Conservation (phyloP, 179 eudicot species). For the Beta corolliflora region DNA sequence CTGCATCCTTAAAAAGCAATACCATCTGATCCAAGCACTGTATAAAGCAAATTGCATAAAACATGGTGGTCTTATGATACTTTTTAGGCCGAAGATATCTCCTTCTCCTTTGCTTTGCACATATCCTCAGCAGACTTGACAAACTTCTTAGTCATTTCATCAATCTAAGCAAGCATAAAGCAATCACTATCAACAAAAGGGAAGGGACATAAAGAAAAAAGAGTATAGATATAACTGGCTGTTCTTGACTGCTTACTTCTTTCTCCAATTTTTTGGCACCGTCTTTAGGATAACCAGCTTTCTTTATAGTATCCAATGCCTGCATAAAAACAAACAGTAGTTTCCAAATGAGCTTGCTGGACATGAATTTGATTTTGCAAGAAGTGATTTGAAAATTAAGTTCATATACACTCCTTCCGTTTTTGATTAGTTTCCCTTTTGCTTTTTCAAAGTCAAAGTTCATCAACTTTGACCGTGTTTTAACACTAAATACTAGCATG, state of each 20-base stretch:
- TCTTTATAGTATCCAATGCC: slow-evolving; percentile 84
- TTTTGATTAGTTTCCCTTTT: no score
- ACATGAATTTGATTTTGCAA: neutral
- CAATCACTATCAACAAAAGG: neutral
- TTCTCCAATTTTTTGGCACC: slow-evolving; percentile 82
- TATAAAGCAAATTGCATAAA: neutral
- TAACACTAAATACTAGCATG: no score
- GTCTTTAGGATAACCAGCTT: slow-evolving; percentile 76
- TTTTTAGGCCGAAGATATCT: slow-evolving; percentile 56
- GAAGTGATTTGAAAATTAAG: neutral
- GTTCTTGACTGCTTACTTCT: slow-evolving; percentile 55
- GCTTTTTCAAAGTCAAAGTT: no score
- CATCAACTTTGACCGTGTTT: no score
- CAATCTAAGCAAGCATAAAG: slow-evolving; percentile 49
- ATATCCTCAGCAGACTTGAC: slow-evolving; percentile 89
- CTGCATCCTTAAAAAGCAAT: slow-evolving; percentile 12
- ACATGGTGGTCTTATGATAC: neutral
- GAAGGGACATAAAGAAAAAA: neutral
- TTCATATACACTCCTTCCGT: no score
- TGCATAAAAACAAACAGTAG: slow-evolving; percentile 30
- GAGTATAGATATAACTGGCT: neutral
- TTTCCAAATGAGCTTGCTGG: neutral
- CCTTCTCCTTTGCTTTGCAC: slow-evolving; percentile 96
- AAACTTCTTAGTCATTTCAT: slow-evolving; percentile 83
- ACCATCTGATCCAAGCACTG: neutral